Conservation (phyloP, 345 rosid species). For the Camelina laxa region DNA sequence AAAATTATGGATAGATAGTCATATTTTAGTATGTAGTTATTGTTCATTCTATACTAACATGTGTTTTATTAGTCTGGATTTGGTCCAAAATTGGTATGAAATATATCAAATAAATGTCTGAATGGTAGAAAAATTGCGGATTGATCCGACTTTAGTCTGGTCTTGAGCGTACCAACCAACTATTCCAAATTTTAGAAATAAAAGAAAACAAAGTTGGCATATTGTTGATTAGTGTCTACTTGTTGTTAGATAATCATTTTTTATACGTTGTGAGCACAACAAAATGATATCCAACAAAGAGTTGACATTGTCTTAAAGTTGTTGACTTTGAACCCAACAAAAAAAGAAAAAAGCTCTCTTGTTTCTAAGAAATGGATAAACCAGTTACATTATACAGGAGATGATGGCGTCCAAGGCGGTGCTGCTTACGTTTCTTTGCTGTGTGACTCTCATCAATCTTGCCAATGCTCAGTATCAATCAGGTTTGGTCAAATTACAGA, state of each 20-base stretch:
- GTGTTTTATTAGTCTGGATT: no score
- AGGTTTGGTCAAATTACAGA: conserved; percentile 43
- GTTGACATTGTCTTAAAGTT: conserved; percentile 35
- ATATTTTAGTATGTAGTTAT: no score
- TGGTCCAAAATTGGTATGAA: no score
- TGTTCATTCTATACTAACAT: no score
- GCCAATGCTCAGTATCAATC: conserved; percentile 44
- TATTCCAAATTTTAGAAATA: no score
- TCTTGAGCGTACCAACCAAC: no score
- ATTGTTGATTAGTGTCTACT: conserved; percentile 33
- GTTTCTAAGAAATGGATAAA: conserved; percentile 35
- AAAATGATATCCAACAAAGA: conserved; percentile 12
- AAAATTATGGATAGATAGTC: no score
- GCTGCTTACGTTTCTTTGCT: conserved; percentile 22
- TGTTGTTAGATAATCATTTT: conserved; percentile 33
- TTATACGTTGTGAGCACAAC: conserved; percentile 43
- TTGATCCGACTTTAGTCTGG: no score
- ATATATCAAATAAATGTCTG: no score
- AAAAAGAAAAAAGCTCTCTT: conserved; percentile 2
- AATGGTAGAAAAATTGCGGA: no score
- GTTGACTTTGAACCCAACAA: conserved; percentile 34
- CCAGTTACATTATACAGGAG: conserved; percentile 4
- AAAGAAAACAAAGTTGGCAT: conserved; percentile 20
- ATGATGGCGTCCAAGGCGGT: conserved; percentile 16
- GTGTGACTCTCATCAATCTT: conserved; percentile 26